phyloP scores from a whole-genome alignment of 441 rosid species.

The Flueggea neowawraea region DNA sequence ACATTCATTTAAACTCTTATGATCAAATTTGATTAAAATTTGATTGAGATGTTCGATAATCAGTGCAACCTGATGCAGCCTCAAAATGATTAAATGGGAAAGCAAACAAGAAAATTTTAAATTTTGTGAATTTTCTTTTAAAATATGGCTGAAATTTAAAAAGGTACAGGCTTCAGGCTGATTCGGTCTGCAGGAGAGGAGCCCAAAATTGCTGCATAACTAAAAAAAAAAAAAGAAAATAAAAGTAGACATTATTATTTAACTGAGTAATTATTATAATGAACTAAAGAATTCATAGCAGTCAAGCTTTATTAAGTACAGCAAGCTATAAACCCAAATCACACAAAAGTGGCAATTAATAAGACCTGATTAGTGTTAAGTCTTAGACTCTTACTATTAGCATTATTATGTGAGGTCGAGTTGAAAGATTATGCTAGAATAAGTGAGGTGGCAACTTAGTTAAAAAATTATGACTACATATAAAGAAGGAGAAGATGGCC shows the following conservation, averaged over 20 bases:
- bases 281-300: background rate
- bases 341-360: too few species aligned
- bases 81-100: background rate
- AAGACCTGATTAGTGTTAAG: too few species aligned
- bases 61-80: background rate
- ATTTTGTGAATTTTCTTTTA: background rate
- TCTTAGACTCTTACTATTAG: too few species aligned
- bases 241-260: conserved; percentile 6
- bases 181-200: conserved; percentile 47
- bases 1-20: too few species aligned
- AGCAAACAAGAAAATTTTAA: too few species aligned
- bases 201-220: conserved; percentile 89
- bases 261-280: background rate
- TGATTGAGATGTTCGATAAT: background rate
- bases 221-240: conserved; percentile 22
- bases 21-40: background rate
- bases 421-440: too few species aligned
- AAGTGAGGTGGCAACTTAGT: too few species aligned
- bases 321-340: too few species aligned
- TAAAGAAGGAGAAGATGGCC: too few species aligned
- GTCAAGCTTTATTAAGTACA: too few species aligned
- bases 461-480: too few species aligned
- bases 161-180: conserved; percentile 54
- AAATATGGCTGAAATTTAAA: background rate
- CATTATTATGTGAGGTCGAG: too few species aligned